Percentiles rank a stretch among this genome's conserved stretches.
These are phyloP conservation scores for Bonia amplexicaulis DNA, from an alignment of 176 grass and related monocot species.

Conservation along the genomic window DNA sequence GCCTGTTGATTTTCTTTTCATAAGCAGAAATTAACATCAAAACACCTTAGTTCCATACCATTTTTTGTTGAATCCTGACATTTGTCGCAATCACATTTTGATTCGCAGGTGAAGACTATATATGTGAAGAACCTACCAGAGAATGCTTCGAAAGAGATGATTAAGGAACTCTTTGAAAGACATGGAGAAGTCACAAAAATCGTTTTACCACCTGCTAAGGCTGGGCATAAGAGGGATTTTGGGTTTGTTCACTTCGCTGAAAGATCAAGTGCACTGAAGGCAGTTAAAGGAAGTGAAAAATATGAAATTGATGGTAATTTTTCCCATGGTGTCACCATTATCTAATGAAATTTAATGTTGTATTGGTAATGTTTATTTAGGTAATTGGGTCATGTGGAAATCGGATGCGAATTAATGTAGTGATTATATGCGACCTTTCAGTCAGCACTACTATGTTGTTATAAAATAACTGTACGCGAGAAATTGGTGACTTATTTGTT, in stretches of 20 bases:
- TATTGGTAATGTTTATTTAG: background rate
- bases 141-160: slow-evolving; percentile 69
- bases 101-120: slow-evolving; percentile 78
- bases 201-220: slow-evolving; percentile 80
- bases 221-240: slow-evolving; percentile 92
- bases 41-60: no score
- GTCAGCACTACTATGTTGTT: background rate
- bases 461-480: background rate
- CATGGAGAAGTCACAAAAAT: slow-evolving; percentile 89
- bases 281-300: slow-evolving; percentile 81
- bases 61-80: background rate
- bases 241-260: slow-evolving; percentile 95
- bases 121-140: slow-evolving; percentile 98
- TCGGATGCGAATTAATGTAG: background rate
- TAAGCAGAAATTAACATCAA: background rate
- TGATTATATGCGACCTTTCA: background rate
- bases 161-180: slow-evolving; percentile 84
- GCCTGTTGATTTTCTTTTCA: background rate
- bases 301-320: slow-evolving; percentile 87
- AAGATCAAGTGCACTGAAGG: slow-evolving; percentile 91
- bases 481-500: background rate
- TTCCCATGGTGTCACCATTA: background rate
- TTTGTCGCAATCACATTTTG: background rate
- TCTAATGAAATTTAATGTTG: background rate
- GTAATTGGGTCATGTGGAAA: background rate